Evolutionary conservation across 179 eudicot genomes (phyloP).

Genomic region (Carnegiea gigantea): DNA sequence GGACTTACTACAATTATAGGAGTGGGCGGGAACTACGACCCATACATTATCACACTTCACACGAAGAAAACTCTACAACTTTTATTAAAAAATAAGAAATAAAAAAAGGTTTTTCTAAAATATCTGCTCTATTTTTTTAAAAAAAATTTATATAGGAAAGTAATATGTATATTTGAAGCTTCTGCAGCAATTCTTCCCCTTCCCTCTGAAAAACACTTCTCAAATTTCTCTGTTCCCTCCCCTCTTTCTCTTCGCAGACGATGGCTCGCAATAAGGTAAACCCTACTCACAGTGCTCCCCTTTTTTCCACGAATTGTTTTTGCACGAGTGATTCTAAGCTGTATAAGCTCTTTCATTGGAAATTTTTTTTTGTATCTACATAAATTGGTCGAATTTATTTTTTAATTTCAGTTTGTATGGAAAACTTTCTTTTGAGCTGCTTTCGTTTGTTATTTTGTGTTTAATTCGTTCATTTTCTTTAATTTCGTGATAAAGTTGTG

Average conservation of each 20-base stretch:
- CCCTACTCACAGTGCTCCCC: neutral
- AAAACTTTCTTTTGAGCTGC: neutral
- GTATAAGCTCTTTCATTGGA: neutral
- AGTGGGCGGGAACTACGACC: too few species aligned
- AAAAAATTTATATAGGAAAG: too few species aligned
- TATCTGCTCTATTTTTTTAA: too few species aligned
- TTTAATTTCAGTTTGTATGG: neutral
- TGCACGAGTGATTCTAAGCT: neutral
- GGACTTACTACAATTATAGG: too few species aligned
- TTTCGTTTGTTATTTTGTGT: neutral
- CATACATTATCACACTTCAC: too few species aligned
- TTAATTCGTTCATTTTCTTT: neutral
- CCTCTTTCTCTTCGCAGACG: neutral
- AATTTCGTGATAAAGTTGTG: neutral
- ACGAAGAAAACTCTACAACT: too few species aligned
- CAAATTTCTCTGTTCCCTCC: neutral
- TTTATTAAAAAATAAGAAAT: too few species aligned
- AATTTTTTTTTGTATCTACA: neutral
- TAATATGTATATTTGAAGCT: constrained; percentile 15
- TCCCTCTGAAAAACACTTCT: neutral
- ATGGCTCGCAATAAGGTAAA: constrained; percentile 53
- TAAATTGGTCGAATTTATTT: neutral
- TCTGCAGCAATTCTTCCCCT: constrained; percentile 24
- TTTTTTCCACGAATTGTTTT: neutral
- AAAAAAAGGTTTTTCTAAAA: too few species aligned